Conservation (phyloP, 331 rosid genomes). For the Dryas integrifolia region DNA sequence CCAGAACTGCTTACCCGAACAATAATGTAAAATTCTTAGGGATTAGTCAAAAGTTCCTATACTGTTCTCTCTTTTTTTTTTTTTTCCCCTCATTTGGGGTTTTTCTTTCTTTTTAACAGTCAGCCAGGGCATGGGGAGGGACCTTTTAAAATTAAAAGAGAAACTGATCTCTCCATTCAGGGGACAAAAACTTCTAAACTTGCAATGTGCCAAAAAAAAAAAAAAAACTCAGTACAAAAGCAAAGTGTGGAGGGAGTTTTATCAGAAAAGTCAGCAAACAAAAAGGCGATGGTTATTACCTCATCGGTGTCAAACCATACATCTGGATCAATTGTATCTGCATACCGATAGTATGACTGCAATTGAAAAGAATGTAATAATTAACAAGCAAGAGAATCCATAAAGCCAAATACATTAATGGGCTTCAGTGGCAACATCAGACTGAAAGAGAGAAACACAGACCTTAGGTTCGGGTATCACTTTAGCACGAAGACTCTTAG, state of each 20-base stretch:
- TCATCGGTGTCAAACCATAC: slow-evolving; percentile 91
- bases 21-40: background rate
- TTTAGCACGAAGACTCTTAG: slow-evolving; percentile 64
- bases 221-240: slow-evolving; percentile 2
- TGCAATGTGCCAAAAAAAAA: background rate
- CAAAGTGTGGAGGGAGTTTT: background rate
- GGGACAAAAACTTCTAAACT: background rate
- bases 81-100: background rate
- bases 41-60: background rate
- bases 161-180: background rate
- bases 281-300: slow-evolving; percentile 35
- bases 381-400: slow-evolving; percentile 8
- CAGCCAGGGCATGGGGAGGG: too few species aligned
- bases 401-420: slow-evolving; percentile 5
- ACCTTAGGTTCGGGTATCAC: slow-evolving; percentile 88
- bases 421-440: background rate
- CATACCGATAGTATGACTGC: slow-evolving; percentile 70
- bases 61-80: background rate
- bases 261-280: background rate
- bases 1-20: background rate
- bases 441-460: slow-evolving; percentile 5
- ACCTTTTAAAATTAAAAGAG: too few species aligned
- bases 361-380: slow-evolving; percentile 21
- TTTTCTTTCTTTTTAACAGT: background rate
- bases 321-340: slow-evolving; percentile 72